Evolutionary conservation across 2,329 filamentous ascomycete species (phyloP).

Genomic region (Botrytis elliptica): DNA sequence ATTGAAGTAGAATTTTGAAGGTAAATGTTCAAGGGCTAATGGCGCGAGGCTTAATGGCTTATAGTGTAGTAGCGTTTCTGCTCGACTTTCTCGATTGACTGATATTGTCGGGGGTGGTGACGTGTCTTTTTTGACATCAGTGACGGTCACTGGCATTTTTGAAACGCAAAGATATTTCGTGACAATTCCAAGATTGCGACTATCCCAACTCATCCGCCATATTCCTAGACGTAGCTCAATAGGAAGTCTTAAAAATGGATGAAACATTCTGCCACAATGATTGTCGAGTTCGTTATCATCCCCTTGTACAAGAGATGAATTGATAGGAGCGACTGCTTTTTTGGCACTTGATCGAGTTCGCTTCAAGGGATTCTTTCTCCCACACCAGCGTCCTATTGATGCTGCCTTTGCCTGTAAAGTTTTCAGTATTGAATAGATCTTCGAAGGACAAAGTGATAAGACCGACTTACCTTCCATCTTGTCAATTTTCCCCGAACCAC

Average conservation of each 20-base stretch:
- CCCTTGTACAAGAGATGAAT: background rate
- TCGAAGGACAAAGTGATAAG: accelerated
- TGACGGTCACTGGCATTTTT: background rate
- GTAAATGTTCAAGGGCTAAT: background rate
- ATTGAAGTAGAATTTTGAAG: background rate
- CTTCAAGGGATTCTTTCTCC: background rate
- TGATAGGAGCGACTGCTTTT: background rate
- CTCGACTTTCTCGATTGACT: background rate
- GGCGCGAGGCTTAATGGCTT: accelerated
- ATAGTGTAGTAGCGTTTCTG: background rate
- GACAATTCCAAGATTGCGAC: background rate
- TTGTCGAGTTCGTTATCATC: background rate
- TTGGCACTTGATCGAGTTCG: background rate
- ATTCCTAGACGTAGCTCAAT: background rate
- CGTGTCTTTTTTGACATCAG: background rate
- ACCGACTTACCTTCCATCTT: background rate
- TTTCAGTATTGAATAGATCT: background rate
- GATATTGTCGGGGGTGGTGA: background rate
- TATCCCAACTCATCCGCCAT: background rate
- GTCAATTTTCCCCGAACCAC: too few relatives aligned
- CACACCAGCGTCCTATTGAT: background rate
- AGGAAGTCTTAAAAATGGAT: background rate
- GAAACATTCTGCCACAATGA: background rate
- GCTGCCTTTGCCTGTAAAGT: background rate
- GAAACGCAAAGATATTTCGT: too few relatives aligned